Evolutionary conservation across 78 protist species (phyloP), one percentile per base, ranked within the genome.

Genomic region (Dictyostelium firmibasis): DNA sequence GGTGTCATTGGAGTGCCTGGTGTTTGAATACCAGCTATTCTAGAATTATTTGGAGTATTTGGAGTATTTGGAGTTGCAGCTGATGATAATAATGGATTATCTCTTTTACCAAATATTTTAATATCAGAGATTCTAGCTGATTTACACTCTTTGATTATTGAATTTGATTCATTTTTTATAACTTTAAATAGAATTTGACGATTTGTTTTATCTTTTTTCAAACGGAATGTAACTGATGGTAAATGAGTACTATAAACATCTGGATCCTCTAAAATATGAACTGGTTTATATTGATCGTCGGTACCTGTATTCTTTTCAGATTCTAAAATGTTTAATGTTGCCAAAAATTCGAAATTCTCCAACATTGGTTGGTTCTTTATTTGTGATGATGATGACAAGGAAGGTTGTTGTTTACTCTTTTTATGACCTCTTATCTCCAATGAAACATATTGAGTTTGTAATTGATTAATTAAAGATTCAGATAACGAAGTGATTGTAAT

Each of bases 1-100:
- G 94, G 94, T 41, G 94, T 89, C 64, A 81, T 60, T 36, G 94
- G 94, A 43, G 94, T 89, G 2, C 77, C 41, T 36, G 93, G 93
- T 3, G 86, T 79, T 72, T 31, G 25, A 72, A 77, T 41, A 77
- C 60, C 47, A n/a, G 44, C 70, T 0, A 25, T 10, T 82, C 86
- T 78, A 23, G 84, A 81, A n/a, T 69, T 81, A 41, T 57, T n/a
- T 44, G 94, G 94, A 18, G 94, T 89, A 29, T 47, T 62, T 69
- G 94, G 94, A 20, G 94, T 89, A 36, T n/a, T 44, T 14, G 94
- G 82, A 6, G 86, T 70, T 3, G 85, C 33, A 0, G 33, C 20
- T 41, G 84, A 41, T 18, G 67, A 36, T 36, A 27, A 38, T 27
- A 81, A 50, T 44, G 92, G 92, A 50, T 50, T 57, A 25, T 78